phyloP scores from a whole-genome alignment of 1,284 basidiomycete species.

The Termitomyces sp. region DNA sequence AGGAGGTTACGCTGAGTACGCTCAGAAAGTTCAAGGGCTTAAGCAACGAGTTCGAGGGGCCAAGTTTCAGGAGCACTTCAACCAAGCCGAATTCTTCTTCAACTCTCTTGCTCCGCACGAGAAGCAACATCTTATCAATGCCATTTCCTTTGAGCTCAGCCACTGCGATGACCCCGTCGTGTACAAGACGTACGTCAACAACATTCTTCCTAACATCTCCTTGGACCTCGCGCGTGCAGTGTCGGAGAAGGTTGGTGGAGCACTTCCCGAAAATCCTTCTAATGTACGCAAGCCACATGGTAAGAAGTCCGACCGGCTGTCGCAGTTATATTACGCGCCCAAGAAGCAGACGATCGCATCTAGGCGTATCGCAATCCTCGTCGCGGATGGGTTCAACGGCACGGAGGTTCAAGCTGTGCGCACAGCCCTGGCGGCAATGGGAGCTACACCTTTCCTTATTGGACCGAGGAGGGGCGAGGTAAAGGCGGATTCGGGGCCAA shows the following conservation, averaged over 20 bases:
- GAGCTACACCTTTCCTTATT: conserved; percentile 62
- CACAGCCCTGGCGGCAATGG: conserved; percentile 43
- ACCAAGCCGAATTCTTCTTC: conserved; percentile 72
- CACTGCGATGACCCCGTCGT: conserved; percentile 75
- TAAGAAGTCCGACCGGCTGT: conserved; percentile 47
- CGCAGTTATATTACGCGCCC: conserved; percentile 53
- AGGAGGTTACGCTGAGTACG: conserved; percentile 61
- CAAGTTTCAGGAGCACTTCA: conserved; percentile 73
- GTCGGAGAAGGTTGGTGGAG: conserved; percentile 58
- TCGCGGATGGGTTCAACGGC: conserved; percentile 70
- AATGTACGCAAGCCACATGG: conserved; percentile 51
- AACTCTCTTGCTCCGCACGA: conserved; percentile 70
- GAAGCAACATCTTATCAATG: conserved; percentile 59
- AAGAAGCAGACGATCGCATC: conserved; percentile 61
- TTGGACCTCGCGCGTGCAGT: conserved; percentile 63
- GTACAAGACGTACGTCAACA: conserved; percentile 55
- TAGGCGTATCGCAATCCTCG: conserved; percentile 69
- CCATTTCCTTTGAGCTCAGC: conserved; percentile 74
- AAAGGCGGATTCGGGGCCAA: conserved; percentile 31
- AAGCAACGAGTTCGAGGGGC: conserved; percentile 64
- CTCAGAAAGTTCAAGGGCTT: conserved; percentile 51
- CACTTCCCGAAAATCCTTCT: conserved; percentile 38
- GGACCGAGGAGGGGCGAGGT: conserved; percentile 63
- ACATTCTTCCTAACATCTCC: conserved; percentile 65
- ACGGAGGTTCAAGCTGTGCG: conserved; percentile 54